Evolutionary conservation across 1,139 yeast species (phyloP).

Genomic region (Meyerozyma smithsonii): DNA sequence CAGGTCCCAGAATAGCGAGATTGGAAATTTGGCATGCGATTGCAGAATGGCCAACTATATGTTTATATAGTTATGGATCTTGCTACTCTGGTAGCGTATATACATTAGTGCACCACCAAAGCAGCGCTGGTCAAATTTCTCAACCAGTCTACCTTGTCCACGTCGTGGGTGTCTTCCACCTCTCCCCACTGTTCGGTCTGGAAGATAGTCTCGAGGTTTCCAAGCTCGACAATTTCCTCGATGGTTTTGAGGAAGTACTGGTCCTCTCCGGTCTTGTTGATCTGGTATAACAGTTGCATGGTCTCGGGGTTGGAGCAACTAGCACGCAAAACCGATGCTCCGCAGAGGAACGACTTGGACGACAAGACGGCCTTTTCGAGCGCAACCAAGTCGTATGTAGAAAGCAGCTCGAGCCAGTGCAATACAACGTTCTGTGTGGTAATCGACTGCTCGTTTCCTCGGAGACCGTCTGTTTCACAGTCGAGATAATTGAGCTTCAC

Average conservation of each 20-base stretch:
- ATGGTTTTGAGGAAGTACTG: conserved; percentile 38
- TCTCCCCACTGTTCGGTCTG: conserved; percentile 96
- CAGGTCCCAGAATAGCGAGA: too few species aligned
- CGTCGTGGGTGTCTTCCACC: conserved; percentile 97
- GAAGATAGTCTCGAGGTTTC: conserved; percentile 74
- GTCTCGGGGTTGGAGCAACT: conserved; percentile 23
- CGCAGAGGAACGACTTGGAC: conserved; percentile 82
- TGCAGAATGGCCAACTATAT: too few species aligned
- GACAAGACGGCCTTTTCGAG: conserved; percentile 83
- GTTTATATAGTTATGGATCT: too few species aligned
- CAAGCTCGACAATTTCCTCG: conserved; percentile 73
- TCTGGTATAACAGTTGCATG: conserved; percentile 27
- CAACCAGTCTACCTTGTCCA: conserved; percentile 82
- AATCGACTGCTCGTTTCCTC: conserved; percentile 69
- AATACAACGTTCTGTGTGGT: conserved; percentile 59
- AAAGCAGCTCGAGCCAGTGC: conserved; percentile 60
- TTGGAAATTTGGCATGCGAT: background rate
- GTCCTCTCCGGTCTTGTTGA: conserved; percentile 24
- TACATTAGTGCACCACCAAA: conserved; percentile 27
- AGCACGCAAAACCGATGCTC: conserved; percentile 44
- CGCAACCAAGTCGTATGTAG: conserved; percentile 76
- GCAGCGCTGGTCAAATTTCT: conserved; percentile 81
- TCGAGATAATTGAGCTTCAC: conserved; percentile 58
- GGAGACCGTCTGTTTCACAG: conserved; percentile 72
- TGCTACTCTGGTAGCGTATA: too few species aligned